Evolutionary conservation across 2,329 filamentous ascomycete genomes (phyloP).

Genomic region (Sclerotinia trifoliorum): DNA sequence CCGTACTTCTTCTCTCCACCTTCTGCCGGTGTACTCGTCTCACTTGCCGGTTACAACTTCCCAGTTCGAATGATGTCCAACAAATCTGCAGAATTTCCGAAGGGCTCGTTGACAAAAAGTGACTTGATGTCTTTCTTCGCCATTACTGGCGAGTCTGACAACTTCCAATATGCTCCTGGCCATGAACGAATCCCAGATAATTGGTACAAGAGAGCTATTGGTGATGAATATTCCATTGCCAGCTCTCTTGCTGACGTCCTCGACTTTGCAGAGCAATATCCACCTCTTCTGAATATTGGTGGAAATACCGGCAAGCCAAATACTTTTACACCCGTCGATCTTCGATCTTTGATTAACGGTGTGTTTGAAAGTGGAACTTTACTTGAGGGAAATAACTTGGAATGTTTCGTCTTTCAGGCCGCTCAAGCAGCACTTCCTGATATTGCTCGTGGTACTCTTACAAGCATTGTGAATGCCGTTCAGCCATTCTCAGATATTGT

Average conservation of each 20-base stretch:
- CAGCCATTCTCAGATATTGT: slow-evolving; percentile 8
- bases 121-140: slow-evolving; percentile 39
- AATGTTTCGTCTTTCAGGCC: slow-evolving; percentile 46
- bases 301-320: slow-evolving; percentile 54
- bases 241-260: slow-evolving; percentile 44
- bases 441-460: slow-evolving; percentile 34
- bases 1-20: slow-evolving; percentile 53
- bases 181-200: slow-evolving; percentile 20
- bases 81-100: slow-evolving; percentile 32
- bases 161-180: slow-evolving; percentile 21
- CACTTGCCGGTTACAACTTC: slow-evolving; percentile 32
- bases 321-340: slow-evolving; percentile 50
- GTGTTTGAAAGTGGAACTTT: slow-evolving; percentile 47
- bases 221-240: slow-evolving; percentile 43
- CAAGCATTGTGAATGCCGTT: neutral
- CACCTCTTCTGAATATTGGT: slow-evolving; percentile 49
- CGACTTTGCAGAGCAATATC: slow-evolving; percentile 42
- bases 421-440: slow-evolving; percentile 46
- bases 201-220: slow-evolving; percentile 19
- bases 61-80: slow-evolving; percentile 35
- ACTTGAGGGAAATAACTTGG: slow-evolving; percentile 48
- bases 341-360: slow-evolving; percentile 46
- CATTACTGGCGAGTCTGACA: slow-evolving; percentile 28
- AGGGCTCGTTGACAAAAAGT: slow-evolving; percentile 43
- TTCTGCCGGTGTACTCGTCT: slow-evolving; percentile 30